Conservation (phyloP, 2,329 filamentous ascomycete genomes). For the Fusarium fracticaudum region DNA sequence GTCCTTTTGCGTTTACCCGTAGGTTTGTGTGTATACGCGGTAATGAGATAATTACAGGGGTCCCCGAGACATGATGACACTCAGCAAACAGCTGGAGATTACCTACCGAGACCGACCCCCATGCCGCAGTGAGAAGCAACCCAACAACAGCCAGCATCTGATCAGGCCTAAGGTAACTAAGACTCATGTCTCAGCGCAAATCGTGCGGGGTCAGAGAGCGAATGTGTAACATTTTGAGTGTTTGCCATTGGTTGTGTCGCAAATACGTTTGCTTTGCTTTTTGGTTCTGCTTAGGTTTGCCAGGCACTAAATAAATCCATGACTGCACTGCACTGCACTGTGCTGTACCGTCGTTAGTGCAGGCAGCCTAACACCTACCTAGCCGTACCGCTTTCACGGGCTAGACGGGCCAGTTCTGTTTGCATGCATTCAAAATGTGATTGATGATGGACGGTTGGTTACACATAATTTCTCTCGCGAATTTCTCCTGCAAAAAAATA, state of each 20-base stretch:
- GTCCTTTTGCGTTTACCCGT: neutral
- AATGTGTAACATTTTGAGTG: conserved; percentile 3
- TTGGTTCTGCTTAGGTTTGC: neutral
- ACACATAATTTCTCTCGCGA: neutral
- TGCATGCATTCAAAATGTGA: neutral
- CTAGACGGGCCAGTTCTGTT: neutral
- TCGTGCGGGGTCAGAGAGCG: conserved; percentile 8
- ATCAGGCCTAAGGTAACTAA: neutral
- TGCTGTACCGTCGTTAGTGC: neutral
- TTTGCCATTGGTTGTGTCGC: neutral
- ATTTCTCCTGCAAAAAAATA: neutral
- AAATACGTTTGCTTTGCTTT: neutral
- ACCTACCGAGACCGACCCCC: neutral
- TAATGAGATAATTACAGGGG: neutral
- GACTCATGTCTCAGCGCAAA: neutral
- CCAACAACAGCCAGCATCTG: neutral
- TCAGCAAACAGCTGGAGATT: neutral
- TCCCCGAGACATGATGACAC: neutral
- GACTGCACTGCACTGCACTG: neutral
- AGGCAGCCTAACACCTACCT: neutral
- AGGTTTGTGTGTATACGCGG: neutral
- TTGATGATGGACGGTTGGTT: neutral
- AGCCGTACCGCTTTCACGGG: neutral
- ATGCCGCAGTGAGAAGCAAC: neutral
- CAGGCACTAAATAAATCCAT: neutral